Evolutionary conservation across 805 yeast species (phyloP).

Genomic region (Candida silvicultrix): DNA sequence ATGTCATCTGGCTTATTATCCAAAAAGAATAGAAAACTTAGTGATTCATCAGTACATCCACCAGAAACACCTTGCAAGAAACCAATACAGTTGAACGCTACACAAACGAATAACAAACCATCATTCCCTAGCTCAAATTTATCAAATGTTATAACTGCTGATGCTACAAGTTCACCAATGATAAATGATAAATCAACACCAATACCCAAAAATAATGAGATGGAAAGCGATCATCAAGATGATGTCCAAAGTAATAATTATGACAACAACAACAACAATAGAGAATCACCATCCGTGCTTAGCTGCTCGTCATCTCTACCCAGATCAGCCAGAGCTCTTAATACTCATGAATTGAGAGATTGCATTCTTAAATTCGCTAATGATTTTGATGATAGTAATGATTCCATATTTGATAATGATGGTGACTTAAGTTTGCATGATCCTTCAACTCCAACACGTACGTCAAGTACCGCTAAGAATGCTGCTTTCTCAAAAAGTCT

Average conservation of each 20-base stretch:
- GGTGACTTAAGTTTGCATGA: slow-evolving; percentile 15
- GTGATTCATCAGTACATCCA: slow-evolving; percentile 28
- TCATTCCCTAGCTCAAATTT: slow-evolving; percentile 19
- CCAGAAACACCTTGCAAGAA: slow-evolving; percentile 64
- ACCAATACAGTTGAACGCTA: slow-evolving; percentile 23
- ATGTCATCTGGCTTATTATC: slow-evolving; percentile 66
- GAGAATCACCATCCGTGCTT: slow-evolving; percentile 16
- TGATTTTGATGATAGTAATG: slow-evolving; percentile 33
- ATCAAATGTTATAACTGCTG: slow-evolving; percentile 23
- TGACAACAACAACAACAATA: slow-evolving; percentile 1
- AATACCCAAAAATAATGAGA: slow-evolving; percentile 8
- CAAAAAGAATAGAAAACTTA: slow-evolving; percentile 43
- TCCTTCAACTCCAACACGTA: slow-evolving; percentile 40
- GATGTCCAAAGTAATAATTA: no score
- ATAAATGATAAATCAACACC: slow-evolving; percentile 22
- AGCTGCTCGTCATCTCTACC: slow-evolving; percentile 9
- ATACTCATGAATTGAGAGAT: slow-evolving; percentile 34
- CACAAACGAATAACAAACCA: slow-evolving; percentile 10
- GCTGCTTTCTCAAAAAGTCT: slow-evolving; percentile 11
- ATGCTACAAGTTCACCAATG: slow-evolving; percentile 19
- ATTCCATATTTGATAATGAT: slow-evolving; percentile 20
- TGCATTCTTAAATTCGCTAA: slow-evolving; percentile 32
- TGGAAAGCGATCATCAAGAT: slow-evolving; percentile 3
- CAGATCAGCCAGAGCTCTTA: slow-evolving; percentile 24
- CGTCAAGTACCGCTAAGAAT: slow-evolving; percentile 14